A percentile compares a stretch with the other conserved stretches of the same genome.
These are phyloP conservation scores for Aureobasidium zeae DNA, from an alignment of 2,329 filamentous ascomycete species.

Conservation along the genomic window DNA sequence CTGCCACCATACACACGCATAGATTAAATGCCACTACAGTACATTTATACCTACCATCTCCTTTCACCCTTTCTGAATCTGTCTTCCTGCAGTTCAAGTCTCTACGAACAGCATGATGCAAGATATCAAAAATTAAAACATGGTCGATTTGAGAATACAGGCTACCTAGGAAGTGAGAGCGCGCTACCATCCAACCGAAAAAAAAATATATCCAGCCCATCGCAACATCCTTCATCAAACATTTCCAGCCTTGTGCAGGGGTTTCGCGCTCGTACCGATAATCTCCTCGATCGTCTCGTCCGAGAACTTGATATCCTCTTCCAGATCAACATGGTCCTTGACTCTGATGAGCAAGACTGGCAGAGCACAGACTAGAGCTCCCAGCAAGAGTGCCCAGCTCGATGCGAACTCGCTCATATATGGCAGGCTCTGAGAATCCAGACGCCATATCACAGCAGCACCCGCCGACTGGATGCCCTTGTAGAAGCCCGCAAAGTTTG, in stretches of 20 bases:
- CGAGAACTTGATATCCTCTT: constrained; percentile 75
- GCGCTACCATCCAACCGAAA: too few species aligned
- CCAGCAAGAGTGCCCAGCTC: constrained; percentile 67
- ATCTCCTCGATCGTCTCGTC: constrained; percentile 76
- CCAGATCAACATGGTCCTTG: constrained; percentile 67
- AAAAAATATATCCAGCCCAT: too few species aligned
- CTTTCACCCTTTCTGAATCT: too few species aligned
- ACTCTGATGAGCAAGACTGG: constrained; percentile 74
- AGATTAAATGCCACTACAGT: too few species aligned
- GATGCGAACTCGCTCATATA: constrained; percentile 65
- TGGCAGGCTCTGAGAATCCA: constrained; percentile 53
- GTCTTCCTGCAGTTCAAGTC: too few species aligned
- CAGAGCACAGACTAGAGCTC: constrained; percentile 64
- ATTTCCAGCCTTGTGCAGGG: constrained; percentile 18
- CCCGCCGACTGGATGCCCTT: constrained; percentile 86
- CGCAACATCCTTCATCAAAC: constrained; percentile 4
- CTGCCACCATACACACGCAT: too few species aligned
- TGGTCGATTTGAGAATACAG: too few species aligned
- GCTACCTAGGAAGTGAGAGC: too few species aligned
- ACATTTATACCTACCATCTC: too few species aligned
- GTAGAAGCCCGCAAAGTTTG: constrained; percentile 87
- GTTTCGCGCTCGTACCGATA: constrained; percentile 19
- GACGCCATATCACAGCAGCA: constrained; percentile 62
- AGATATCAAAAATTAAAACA: too few species aligned
- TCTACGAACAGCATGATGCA: too few species aligned